Base-by-base conservation (phyloP, 352 stramenopile genomes). In the Aphanomyces stellatus region DNA sequence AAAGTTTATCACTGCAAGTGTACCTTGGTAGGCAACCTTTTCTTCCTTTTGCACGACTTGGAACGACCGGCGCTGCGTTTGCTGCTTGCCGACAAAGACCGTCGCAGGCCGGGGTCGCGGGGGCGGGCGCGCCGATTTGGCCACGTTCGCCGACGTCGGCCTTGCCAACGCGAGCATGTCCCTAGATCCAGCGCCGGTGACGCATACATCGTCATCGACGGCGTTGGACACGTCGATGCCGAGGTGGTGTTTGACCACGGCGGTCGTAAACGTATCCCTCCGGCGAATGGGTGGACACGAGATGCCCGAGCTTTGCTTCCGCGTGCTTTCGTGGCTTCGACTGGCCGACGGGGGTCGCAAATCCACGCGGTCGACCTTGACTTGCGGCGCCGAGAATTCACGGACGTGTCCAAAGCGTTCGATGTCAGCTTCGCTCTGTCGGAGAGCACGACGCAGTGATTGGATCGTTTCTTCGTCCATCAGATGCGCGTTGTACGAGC, bases 401-500 rank as follows among this genome's bases (percentile, higher is more conserved):
- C 42, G 40, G 2, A 67, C 3, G 24, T 57, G 60, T 1, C 60
- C 60, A 41, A 57, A 3, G 15, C 11, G 28, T 19, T 28, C 60
- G 22, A 57, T 57, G n/a, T 25, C n/a, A 13, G 11, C 41, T 4
- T 42, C 19, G 22, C 15, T 41, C 60, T n/a, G 28, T 7, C 27
- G 28, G 8, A 67, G 22, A 8, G 19, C 60, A 17, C 35, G 49
- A 5, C 60, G 60, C 31, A 67, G 34, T 19, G 60, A 35, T 24
- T 51, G 24, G 19, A 67, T 67, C 49, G 46, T 27, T 28, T 19
- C 46, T 4, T 57, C 40, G 49, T 67, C 60, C 60, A 67, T 67
- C n/a, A n/a, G n/a, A n/a, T n/a, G n/a, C n/a, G n/a, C n/a, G n/a
- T n/a, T n/a, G n/a, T n/a, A n/a, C n/a, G n/a, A n/a, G n/a, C n/a